Percentiles rank a stretch among this genome's conserved stretches.
phyloP scores from a whole-genome alignment of 441 rosid genomes.

The Croton setiger region DNA sequence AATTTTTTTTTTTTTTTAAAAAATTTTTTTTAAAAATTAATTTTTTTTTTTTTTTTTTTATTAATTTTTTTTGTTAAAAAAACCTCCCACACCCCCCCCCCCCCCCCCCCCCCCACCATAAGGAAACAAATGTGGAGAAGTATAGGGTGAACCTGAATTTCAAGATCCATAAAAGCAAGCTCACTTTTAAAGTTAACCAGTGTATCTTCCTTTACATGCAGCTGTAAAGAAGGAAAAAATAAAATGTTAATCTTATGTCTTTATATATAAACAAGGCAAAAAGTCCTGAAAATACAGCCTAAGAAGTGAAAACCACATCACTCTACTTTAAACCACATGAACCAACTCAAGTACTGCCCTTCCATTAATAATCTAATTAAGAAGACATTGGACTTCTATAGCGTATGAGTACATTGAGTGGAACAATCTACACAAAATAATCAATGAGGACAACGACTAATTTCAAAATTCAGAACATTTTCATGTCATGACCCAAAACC shows the following conservation, averaged over 20 bases:
- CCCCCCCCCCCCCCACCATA: too few relatives aligned
- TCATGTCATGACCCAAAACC: background rate
- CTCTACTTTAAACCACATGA: background rate
- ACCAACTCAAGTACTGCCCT: background rate
- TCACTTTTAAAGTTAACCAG: conserved; percentile 65
- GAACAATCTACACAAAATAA: background rate
- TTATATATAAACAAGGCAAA: background rate
- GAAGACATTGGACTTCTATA: background rate
- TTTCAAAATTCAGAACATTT: background rate
- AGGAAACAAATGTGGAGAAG: conserved; percentile 11
- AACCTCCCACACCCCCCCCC: too few relatives aligned
- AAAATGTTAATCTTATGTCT: conserved; percentile 3
- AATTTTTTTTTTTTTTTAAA: too few relatives aligned
- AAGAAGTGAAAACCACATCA: background rate
- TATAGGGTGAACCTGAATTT: conserved; percentile 56
- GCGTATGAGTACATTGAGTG: background rate
- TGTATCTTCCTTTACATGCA: conserved; percentile 53
- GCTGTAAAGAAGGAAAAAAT: conserved; percentile 36
- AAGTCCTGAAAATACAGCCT: background rate
- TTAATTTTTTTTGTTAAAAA: too few relatives aligned
- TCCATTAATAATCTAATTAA: background rate
- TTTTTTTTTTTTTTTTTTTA: too few relatives aligned
- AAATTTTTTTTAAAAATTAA: too few relatives aligned
- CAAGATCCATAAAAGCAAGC: conserved; percentile 77
- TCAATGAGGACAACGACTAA: background rate